phyloP scores from a whole-genome alignment of 257 asterid species.

The Ehretia macrophylla region DNA sequence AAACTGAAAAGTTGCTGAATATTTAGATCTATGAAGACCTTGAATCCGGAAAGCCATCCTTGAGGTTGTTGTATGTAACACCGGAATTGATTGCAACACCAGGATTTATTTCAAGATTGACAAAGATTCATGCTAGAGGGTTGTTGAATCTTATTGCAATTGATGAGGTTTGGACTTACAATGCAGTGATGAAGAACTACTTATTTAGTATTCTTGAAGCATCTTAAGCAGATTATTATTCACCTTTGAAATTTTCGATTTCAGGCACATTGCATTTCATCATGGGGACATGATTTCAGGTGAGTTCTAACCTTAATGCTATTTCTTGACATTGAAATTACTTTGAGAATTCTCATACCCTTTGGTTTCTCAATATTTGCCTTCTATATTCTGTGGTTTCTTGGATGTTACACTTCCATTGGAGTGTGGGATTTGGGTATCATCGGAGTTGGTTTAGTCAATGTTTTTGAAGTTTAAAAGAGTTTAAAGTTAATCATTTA shows the following conservation, averaged over 20 bases:
- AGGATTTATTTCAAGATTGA: constrained; percentile 76
- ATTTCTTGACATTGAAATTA: neutral
- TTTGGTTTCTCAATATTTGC: neutral
- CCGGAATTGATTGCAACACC: constrained; percentile 86
- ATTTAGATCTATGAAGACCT: constrained; percentile 77
- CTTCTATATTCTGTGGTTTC: neutral
- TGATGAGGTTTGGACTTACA: constrained; percentile 66
- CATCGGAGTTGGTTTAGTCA: neutral
- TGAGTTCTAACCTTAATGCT: constrained; percentile 28
- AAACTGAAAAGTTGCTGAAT: constrained; percentile 8
- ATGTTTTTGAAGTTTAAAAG: neutral
- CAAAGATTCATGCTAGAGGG: constrained; percentile 74
- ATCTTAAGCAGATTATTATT: constrained; percentile 11
- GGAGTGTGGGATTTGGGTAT: neutral
- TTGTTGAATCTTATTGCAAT: constrained; percentile 76
- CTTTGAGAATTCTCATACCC: neutral
- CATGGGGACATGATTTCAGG: constrained; percentile 99
- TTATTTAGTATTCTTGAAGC: constrained; percentile 16
- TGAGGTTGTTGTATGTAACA: constrained; percentile 86
- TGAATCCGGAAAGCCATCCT: constrained; percentile 80
- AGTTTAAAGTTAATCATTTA: neutral
- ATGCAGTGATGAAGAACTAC: constrained; percentile 1
- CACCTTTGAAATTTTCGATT: constrained; percentile 19
- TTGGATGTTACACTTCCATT: neutral
- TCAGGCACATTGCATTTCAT: constrained; percentile 95